Evolutionary conservation across 169 alveolate genomes (phyloP).

Genomic region (Besnoitia besnoiti): DNA sequence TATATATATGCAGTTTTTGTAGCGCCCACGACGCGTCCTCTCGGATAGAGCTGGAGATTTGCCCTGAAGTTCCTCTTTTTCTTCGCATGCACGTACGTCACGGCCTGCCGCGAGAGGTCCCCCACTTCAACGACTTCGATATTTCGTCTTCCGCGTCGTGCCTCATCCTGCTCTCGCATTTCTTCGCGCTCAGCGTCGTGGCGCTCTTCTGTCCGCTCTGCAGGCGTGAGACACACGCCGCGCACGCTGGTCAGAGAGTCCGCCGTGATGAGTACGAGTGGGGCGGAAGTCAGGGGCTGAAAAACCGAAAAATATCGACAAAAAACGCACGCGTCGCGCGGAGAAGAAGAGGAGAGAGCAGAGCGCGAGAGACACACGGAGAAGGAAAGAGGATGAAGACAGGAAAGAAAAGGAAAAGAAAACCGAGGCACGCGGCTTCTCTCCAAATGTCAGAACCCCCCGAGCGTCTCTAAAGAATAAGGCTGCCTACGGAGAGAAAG

Average conservation of each 20-base stretch:
- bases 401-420: neutral
- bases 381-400: neutral
- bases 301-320: neutral
- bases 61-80: too few species aligned
- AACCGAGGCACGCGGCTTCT: too few species aligned
- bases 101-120: neutral
- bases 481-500: neutral
- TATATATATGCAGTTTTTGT: too few species aligned
- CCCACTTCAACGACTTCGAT: neutral
- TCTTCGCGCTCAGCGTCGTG: too few species aligned
- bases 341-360: too few species aligned
- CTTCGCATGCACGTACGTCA: neutral
- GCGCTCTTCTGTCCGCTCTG: neutral
- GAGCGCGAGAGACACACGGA: too few species aligned
- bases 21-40: too few species aligned
- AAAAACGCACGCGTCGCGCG: too few species aligned
- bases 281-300: neutral
- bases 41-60: too few species aligned
- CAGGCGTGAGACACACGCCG: neutral
- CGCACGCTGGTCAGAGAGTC: constrained; percentile 15
- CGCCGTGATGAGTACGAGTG: neutral
- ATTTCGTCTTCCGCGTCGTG: neutral
- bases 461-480: neutral
- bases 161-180: neutral
- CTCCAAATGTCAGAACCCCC: too few species aligned